Evolutionary conservation across 352 stramenopile genomes (phyloP).

Genomic region (Phytophthora podocarpi): DNA sequence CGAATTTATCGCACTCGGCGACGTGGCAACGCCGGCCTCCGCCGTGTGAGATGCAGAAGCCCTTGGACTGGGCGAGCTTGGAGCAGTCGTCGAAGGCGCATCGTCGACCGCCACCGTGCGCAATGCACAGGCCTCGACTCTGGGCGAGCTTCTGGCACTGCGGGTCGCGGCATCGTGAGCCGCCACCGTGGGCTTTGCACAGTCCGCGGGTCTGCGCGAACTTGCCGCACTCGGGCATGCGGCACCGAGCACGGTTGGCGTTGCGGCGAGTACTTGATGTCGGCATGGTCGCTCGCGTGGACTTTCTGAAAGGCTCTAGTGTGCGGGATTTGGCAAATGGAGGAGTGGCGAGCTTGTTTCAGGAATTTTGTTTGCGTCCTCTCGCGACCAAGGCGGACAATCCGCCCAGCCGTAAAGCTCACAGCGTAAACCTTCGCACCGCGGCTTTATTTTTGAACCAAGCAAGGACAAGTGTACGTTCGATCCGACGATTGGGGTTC

Average conservation of each 20-base stretch:
- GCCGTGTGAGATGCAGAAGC: constrained; percentile 84
- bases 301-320: constrained; percentile 15
- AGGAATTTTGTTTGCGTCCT: constrained; percentile 36
- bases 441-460: constrained; percentile 24
- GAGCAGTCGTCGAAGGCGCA: constrained; percentile 75
- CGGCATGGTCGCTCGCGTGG: constrained; percentile 49
- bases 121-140: constrained; percentile 77
- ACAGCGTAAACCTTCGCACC: too few species aligned
- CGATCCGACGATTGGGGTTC: constrained; percentile 35
- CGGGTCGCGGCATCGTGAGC: constrained; percentile 75
- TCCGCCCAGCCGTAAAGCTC: constrained; percentile 6
- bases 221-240: constrained; percentile 74
- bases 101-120: constrained; percentile 73
- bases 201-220: constrained; percentile 83
- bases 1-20: constrained; percentile 84
- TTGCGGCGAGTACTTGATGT: constrained; percentile 51
- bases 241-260: constrained; percentile 76
- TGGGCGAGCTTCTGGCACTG: constrained; percentile 85
- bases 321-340: constrained; percentile 30
- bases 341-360: constrained; percentile 15
- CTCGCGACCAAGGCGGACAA: constrained; percentile 24
- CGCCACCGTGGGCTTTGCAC: constrained; percentile 86
- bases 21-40: constrained; percentile 76
- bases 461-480: constrained; percentile 32
- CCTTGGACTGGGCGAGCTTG: constrained; percentile 81